These are phyloP conservation scores for Rhodocollybia butyracea DNA, from an alignment of 768 basidiomycete species.

Conservation along the genomic window DNA sequence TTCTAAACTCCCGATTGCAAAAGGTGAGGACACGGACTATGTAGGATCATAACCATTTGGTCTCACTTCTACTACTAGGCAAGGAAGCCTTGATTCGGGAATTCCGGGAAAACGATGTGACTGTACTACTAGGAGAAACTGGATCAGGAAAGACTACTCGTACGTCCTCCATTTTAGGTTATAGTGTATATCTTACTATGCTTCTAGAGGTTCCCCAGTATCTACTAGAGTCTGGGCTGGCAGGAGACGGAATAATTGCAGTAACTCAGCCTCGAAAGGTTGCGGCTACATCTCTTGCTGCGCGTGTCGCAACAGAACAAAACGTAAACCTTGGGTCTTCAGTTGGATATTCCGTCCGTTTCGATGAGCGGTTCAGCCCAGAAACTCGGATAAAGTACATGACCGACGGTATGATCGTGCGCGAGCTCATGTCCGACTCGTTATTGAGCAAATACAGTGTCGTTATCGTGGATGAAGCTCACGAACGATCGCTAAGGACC, in stretches of 20 bases:
- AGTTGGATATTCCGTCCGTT: constrained; percentile 95
- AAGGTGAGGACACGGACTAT: constrained; percentile 40
- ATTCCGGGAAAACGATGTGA: constrained; percentile 76
- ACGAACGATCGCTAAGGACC: constrained; percentile 92
- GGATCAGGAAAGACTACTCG: constrained; percentile 99
- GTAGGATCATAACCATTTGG: constrained; percentile 4
- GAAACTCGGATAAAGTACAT: constrained; percentile 91
- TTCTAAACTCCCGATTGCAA: constrained; percentile 72
- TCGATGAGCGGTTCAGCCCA: constrained; percentile 75
- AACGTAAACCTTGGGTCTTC: constrained; percentile 64
- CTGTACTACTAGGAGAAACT: constrained; percentile 91
- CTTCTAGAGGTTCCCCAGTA: constrained; percentile 92
- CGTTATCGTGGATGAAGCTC: constrained; percentile 93
- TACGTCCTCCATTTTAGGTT: constrained; percentile 40
- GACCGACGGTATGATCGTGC: constrained; percentile 96
- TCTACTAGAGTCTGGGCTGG: constrained; percentile 77
- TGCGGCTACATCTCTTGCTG: constrained; percentile 92
- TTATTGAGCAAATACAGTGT: constrained; percentile 80
- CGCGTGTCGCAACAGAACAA: constrained; percentile 86
- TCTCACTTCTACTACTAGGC: constrained; percentile 41
- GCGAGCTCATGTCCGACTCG: constrained; percentile 82
- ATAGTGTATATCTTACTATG: background rate
- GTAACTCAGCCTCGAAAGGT: constrained; percentile 95
- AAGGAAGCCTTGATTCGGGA: constrained; percentile 71
- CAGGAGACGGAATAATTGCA: constrained; percentile 72